phyloP scores from a whole-genome alignment of 176 grass and related monocot species.

The Juncus inflexus region DNA sequence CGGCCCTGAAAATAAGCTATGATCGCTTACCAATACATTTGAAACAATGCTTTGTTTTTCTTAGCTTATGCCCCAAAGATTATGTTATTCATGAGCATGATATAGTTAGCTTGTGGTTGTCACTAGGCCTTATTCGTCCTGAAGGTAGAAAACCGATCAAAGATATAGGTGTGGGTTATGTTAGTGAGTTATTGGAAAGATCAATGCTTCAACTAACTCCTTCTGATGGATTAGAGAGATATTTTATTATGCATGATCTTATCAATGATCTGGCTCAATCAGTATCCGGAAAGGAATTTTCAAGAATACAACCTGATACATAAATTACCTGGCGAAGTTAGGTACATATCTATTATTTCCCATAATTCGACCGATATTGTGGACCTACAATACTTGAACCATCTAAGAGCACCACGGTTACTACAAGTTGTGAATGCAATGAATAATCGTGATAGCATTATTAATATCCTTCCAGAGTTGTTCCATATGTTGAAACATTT shows the following conservation, averaged over 20 bases:
- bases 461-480: conserved; percentile 1
- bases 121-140: conserved; percentile 12
- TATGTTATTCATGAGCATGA: conserved; percentile 7
- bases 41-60: conserved; percentile 24
- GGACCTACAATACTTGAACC: background rate
- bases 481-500: conserved; percentile 17
- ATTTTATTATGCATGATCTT: background rate
- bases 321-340: background rate
- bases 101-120: conserved; percentile 24
- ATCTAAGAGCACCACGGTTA: background rate
- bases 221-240: background rate
- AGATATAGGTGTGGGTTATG: conserved; percentile 7
- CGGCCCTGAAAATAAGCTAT: conserved; percentile 17
- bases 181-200: conserved; percentile 15
- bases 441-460: background rate
- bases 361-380: background rate
- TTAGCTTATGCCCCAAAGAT: conserved; percentile 25
- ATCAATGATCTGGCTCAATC: conserved; percentile 20
- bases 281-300: conserved; percentile 18
- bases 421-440: conserved; percentile 7
- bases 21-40: conserved; percentile 9
- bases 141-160: conserved; percentile 3
- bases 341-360: background rate
- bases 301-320: background rate
- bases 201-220: conserved; percentile 22